Percentiles rank a stretch among this genome's conserved stretches.
phyloP scores from a whole-genome alignment of 2,329 filamentous ascomycete species.

The Achaetomium macrosporum region DNA sequence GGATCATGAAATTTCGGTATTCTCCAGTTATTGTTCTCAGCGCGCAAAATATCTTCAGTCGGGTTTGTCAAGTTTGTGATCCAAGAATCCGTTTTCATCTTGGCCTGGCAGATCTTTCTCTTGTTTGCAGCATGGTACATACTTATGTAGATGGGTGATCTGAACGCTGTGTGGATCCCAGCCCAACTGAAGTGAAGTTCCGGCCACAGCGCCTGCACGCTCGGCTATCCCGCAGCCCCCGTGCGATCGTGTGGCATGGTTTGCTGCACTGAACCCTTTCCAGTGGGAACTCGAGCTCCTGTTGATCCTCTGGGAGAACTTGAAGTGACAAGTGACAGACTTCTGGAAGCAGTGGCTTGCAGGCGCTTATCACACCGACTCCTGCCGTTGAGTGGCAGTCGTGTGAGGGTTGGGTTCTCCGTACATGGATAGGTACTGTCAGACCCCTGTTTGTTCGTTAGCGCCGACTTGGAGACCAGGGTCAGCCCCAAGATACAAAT shows the following conservation, averaged over 20 bases:
- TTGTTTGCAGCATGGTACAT: no score
- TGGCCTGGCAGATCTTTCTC: no score
- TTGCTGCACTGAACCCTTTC: conserved; percentile 12
- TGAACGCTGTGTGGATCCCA: conserved; percentile 4
- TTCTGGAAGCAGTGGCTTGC: neutral
- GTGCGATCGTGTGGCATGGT: conserved; percentile 6
- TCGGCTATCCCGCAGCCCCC: neutral
- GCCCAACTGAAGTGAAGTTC: no score
- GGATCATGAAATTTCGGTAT: conserved; percentile 17
- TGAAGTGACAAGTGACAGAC: neutral
- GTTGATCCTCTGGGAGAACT: neutral
- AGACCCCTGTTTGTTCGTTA: no score
- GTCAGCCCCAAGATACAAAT: no score
- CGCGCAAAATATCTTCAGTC: conserved; percentile 5
- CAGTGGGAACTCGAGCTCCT: no score
- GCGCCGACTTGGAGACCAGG: no score
- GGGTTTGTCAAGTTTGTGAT: no score
- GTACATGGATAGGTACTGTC: no score
- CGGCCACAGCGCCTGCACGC: neutral
- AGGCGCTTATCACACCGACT: neutral
- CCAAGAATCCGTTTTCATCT: neutral
- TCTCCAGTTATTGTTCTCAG: conserved; percentile 12
- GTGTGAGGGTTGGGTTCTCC: no score
- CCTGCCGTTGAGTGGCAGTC: neutral
- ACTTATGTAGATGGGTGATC: neutral